These are phyloP conservation scores for Phytophthora brassicae DNA, from an alignment of 352 stramenopile species.

Conservation along the genomic window DNA sequence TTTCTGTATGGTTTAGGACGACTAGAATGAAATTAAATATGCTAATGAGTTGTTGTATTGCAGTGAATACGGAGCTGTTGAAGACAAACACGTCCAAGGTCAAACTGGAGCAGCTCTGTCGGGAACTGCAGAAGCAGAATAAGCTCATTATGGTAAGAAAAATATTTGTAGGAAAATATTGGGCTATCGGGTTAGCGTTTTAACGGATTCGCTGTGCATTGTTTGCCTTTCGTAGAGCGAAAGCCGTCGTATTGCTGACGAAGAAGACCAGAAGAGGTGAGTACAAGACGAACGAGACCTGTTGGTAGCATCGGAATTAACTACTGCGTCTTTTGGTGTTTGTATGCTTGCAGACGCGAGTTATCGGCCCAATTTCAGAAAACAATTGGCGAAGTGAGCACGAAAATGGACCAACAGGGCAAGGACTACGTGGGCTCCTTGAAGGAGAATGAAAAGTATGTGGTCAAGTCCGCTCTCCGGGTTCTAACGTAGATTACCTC, in stretches of 20 bases:
- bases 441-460: constrained; percentile 83
- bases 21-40: too few relatives aligned
- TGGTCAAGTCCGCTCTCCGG: background rate
- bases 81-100: constrained; percentile 67
- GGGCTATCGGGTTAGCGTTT: background rate
- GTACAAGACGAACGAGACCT: background rate
- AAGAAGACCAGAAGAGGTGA: constrained; percentile 83
- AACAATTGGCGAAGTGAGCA: constrained; percentile 86
- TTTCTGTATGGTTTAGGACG: too few relatives aligned
- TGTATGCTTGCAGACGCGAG: constrained; percentile 46
- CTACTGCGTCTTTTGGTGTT: background rate
- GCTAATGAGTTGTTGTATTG: background rate
- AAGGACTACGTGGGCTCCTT: constrained; percentile 84
- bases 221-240: constrained; percentile 40
- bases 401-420: constrained; percentile 88
- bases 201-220: background rate
- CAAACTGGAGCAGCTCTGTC: constrained; percentile 85
- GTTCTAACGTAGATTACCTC: too few relatives aligned
- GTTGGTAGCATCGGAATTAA: background rate
- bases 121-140: constrained; percentile 87
- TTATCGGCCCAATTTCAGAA: constrained; percentile 82
- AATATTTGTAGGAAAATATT: background rate
- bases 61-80: constrained; percentile 60
- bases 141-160: constrained; percentile 73
- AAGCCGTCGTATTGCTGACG: constrained; percentile 80